A percentile compares a stretch with the other conserved stretches of the same genome.
Evolutionary conservation across 208 protist genomes (phyloP).

Genomic region (Crithidia sp.): DNA sequence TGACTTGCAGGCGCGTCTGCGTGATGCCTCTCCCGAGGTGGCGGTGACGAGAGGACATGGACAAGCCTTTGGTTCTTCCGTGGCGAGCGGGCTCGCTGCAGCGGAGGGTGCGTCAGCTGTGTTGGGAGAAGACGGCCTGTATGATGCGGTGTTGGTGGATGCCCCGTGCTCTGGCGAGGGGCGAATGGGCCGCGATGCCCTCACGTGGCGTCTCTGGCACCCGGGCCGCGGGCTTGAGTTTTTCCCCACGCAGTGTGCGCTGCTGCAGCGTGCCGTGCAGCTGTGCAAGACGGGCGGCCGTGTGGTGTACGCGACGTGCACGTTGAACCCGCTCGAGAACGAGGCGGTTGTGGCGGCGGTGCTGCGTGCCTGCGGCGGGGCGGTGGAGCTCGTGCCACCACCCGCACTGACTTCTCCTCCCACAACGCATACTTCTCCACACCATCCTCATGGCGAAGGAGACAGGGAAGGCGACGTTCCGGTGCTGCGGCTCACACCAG

Average conservation of each 20-base stretch:
- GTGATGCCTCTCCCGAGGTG: conserved; percentile 38
- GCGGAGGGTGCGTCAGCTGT: neutral
- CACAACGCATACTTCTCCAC: no score
- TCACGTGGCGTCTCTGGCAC: conserved; percentile 88
- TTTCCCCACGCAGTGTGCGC: conserved; percentile 67
- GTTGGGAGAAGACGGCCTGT: conserved; percentile 26
- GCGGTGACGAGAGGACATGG: conserved; percentile 45
- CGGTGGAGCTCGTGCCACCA: conserved; percentile 54
- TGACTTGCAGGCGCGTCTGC: conserved; percentile 51
- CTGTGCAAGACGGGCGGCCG: conserved; percentile 74
- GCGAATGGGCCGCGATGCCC: conserved; percentile 77
- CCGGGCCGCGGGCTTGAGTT: conserved; percentile 63
- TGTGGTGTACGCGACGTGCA: conserved; percentile 97
- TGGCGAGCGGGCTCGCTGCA: neutral
- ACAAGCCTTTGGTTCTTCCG: conserved; percentile 23
- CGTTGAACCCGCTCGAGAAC: conserved; percentile 96
- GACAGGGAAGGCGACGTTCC: neutral
- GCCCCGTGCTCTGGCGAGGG: conserved; percentile 96
- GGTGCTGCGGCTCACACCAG: conserved; percentile 37
- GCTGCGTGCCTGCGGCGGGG: conserved; percentile 42
- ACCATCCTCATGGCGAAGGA: neutral
- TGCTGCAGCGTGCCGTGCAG: conserved; percentile 73
- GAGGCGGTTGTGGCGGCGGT: conserved; percentile 93
- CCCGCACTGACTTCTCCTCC: conserved; percentile 13
- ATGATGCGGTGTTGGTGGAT: conserved; percentile 92